Conservation (phyloP, 352 stramenopile genomes). For the Pythium biforme region DNA sequence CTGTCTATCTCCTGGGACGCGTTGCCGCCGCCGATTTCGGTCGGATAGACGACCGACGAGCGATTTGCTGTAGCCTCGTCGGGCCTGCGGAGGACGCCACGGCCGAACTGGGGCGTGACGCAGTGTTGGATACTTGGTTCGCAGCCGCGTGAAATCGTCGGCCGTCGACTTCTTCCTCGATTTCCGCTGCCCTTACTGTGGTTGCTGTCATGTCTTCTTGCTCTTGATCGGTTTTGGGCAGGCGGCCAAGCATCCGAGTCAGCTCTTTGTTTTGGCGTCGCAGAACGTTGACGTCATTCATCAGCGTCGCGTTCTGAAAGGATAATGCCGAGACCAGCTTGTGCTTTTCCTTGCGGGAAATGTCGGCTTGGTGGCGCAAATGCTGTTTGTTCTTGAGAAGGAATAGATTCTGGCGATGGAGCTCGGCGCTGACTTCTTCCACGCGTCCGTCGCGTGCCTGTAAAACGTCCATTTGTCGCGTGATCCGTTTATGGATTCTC, state of each 20-base stretch:
- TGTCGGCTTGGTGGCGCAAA: slow-evolving; percentile 62
- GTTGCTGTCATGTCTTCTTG: neutral
- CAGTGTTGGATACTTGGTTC: neutral
- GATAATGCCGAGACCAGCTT: slow-evolving; percentile 70
- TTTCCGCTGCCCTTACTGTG: neutral
- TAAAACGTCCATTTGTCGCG: slow-evolving; percentile 49
- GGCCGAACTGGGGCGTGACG: slow-evolving; percentile 1
- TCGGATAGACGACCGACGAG: slow-evolving; percentile 18
- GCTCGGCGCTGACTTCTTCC: slow-evolving; percentile 62
- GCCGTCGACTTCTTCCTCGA: slow-evolving; percentile 4
- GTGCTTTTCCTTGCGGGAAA: slow-evolving; percentile 58
- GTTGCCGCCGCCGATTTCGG: slow-evolving; percentile 31
- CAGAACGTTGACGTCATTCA: slow-evolving; percentile 61
- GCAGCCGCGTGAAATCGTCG: neutral
- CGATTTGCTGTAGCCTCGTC: slow-evolving; percentile 2
- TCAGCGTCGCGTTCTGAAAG: slow-evolving; percentile 64
- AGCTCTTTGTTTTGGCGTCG: slow-evolving; percentile 69
- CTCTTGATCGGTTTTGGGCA: neutral
- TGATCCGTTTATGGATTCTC: slow-evolving; percentile 63
- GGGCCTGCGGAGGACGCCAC: neutral
- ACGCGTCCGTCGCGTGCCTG: slow-evolving; percentile 47
- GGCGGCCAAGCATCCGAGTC: slow-evolving; percentile 35
- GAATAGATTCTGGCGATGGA: slow-evolving; percentile 75
- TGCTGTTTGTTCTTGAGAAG: slow-evolving; percentile 74
- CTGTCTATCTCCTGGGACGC: neutral